Evolutionary conservation across 176 grass and related monocot genomes (phyloP).

Genomic region (Carex pumila): DNA sequence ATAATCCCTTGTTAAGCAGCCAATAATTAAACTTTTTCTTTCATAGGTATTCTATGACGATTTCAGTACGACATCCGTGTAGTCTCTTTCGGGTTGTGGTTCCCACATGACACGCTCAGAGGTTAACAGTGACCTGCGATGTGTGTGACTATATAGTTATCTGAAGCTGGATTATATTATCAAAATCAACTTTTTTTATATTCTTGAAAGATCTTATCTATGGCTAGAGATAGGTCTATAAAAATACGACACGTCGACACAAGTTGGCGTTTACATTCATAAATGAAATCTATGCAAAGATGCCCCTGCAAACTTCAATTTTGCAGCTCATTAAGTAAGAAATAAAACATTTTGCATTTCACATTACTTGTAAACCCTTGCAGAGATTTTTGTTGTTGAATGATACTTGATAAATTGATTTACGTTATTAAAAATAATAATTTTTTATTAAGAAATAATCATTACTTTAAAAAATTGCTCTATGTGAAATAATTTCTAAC

Average conservation of each 20-base stretch:
- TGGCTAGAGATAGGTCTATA: not conserved
- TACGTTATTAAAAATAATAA: not conserved
- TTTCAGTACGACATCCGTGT: not conserved
- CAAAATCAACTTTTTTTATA: conserved; percentile 5
- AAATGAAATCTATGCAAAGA: not conserved
- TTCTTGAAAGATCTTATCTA: not conserved
- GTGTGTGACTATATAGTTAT: not conserved
- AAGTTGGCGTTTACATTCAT: not conserved
- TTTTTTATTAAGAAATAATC: too few species aligned
- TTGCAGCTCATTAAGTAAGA: not conserved
- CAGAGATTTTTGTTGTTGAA: not conserved
- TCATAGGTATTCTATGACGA: not conserved
- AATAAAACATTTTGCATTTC: not conserved
- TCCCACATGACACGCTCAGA: not conserved
- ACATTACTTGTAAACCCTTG: not conserved
- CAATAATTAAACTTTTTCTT: not conserved
- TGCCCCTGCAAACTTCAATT: not conserved
- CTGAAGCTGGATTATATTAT: not conserved
- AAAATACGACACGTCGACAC: not conserved
- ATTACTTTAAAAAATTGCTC: too few species aligned
- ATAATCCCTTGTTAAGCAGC: not conserved
- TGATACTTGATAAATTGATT: not conserved
- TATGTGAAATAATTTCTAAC: too few species aligned
- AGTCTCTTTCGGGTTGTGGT: not conserved
- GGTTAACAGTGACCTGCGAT: not conserved